Evolutionary conservation across 1,284 basidiomycete genomes (phyloP), one percentile per base, ranked within the genome.

Genomic region (Sutorius eximius): DNA sequence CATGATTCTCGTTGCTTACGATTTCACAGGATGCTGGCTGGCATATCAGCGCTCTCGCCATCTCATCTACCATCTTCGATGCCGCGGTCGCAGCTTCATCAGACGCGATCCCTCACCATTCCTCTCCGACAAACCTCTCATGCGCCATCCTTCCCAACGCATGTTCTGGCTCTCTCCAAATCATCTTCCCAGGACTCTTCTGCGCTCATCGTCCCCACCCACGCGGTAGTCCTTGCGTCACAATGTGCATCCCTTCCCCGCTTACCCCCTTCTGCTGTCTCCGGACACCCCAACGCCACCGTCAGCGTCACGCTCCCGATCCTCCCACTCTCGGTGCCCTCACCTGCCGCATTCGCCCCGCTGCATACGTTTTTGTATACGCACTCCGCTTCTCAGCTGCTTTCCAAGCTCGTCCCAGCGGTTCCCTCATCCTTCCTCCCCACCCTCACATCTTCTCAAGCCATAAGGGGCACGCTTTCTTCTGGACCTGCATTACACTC

Each of bases 331-430:
- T 75, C 81, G 4, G 76, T 90, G 15, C 87, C 87, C 3, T 83
- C 83, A 32, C 83, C 86, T 1, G 77, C 79, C 5, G 85, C 86
- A 1, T 89, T 89, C 71, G 69, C 80, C 20, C 71, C 86, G 51
- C 73, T 89, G 44, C 82, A 85, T 71, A 66, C 75, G 8, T 90
- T 80, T 73, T 76, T 90, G 62, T 87, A 90, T 70, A 79, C 79
- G 13, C 83, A 85, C 69, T 79, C 81, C 54, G 69, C 81, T 15
- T 77, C 77, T 48, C 59, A 69, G 6, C 71, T 87, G 51, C 73
- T 87, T 44, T 73, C 75, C 55, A 73, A 81, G 0, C 81, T 89
- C 43, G 74, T 87, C 59, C 87, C 76, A 22, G 64, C 83, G 32
- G 63, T 87, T 36, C 82, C 85, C 0, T 61, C 76, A 45, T 59